Conservation (phyloP, 1,139 yeast genomes). For the Pichia cactophila region DNA sequence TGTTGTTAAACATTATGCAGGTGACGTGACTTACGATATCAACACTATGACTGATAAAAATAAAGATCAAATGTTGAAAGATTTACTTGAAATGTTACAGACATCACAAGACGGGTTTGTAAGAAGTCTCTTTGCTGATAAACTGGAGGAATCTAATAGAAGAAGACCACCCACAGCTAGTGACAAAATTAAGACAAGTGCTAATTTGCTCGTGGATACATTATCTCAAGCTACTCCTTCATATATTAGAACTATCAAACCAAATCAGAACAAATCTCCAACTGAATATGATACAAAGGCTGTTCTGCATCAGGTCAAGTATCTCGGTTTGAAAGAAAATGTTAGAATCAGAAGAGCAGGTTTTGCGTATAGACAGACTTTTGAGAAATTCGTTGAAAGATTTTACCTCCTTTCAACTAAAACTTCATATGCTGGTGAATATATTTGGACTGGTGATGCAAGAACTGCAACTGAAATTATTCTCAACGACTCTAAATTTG, state of each 20-base stretch:
- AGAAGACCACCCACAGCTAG: slow-evolving; percentile 96
- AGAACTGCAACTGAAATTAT: slow-evolving; percentile 75
- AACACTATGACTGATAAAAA: slow-evolving; percentile 93
- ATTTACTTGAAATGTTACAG: slow-evolving; percentile 68
- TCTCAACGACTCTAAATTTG: slow-evolving; percentile 72
- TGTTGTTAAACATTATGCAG: slow-evolving; percentile 93
- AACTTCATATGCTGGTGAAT: slow-evolving; percentile 98
- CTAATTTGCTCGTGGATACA: slow-evolving; percentile 84
- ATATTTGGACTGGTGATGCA: slow-evolving; percentile 88
- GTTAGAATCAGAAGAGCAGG: slow-evolving; percentile 98
- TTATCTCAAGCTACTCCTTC: slow-evolving; percentile 88
- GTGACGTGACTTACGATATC: slow-evolving; percentile 93
- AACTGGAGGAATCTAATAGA: slow-evolving; percentile 63
- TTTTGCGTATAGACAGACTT: slow-evolving; percentile 94
- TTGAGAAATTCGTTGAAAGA: slow-evolving; percentile 95
- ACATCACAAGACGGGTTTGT: slow-evolving; percentile 68
- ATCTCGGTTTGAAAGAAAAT: slow-evolving; percentile 92
- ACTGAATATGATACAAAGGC: slow-evolving; percentile 82
- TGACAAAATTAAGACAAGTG: slow-evolving; percentile 87
- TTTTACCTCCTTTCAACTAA: slow-evolving; percentile 80
- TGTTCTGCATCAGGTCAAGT: slow-evolving; percentile 92
- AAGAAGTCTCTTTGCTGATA: slow-evolving; percentile 67
- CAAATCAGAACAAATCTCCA: slow-evolving; percentile 90
- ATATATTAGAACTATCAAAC: slow-evolving; percentile 95
- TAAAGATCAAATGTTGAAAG: slow-evolving; percentile 89